phyloP scores from a whole-genome alignment of 768 basidiomycete genomes.

The Rhizopogon rudus region DNA sequence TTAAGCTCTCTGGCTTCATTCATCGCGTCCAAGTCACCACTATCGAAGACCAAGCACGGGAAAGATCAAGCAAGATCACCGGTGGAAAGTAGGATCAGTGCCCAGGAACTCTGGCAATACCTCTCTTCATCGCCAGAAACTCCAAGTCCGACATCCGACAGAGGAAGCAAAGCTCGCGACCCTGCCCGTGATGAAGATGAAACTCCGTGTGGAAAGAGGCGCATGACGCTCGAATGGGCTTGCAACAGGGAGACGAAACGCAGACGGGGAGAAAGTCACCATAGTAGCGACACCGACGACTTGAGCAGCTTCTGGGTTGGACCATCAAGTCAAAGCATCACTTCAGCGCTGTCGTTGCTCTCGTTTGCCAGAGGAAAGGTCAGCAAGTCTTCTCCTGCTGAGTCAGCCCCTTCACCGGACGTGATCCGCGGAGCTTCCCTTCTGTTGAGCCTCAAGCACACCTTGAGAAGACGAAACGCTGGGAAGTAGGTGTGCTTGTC shows the following conservation, averaged over 20 bases:
- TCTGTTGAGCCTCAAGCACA: slow-evolving; percentile 25
- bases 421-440: slow-evolving; percentile 24
- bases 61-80: background rate
- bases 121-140: slow-evolving; percentile 5
- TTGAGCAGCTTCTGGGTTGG: background rate
- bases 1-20: slow-evolving; percentile 14
- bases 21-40: slow-evolving; percentile 3
- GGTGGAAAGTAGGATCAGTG: background rate
- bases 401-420: slow-evolving; percentile 10
- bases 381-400: background rate
- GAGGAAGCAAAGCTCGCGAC: background rate
- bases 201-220: slow-evolving; percentile 13
- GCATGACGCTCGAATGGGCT: slow-evolving; percentile 40
- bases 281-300: background rate
- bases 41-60: background rate
- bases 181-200: background rate
- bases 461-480: slow-evolving; percentile 9
- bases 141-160: background rate
- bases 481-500: background rate
- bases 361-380: slow-evolving; percentile 18
- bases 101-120: slow-evolving; percentile 4
- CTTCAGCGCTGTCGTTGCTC: slow-evolving; percentile 25
- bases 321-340: slow-evolving; percentile 9
- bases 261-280: slow-evolving; percentile 18
- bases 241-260: slow-evolving; percentile 37